Percentiles rank a stretch among this genome's conserved stretches.
Evolutionary conservation across 805 yeast genomes (phyloP).

Genomic region (Alloascoidea africana): DNA sequence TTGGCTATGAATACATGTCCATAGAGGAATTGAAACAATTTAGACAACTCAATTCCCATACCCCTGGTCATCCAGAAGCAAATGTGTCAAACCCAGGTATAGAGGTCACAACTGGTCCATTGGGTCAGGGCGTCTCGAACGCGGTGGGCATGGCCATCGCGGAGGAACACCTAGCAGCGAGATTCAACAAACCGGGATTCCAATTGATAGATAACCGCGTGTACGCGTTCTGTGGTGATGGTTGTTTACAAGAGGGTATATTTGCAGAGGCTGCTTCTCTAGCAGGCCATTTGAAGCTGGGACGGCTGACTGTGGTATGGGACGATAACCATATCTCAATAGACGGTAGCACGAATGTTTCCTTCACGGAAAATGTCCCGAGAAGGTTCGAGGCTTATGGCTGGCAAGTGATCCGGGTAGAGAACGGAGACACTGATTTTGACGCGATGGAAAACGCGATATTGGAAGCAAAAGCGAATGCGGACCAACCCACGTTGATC

Average conservation of each 20-base stretch:
- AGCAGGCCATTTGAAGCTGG: constrained; percentile 92
- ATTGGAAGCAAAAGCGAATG: background rate
- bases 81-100: constrained; percentile 66
- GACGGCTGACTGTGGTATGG: constrained; percentile 87
- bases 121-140: constrained; percentile 94
- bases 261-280: constrained; percentile 86
- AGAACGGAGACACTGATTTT: constrained; percentile 70
- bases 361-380: constrained; percentile 88
- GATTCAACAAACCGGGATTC: constrained; percentile 79
- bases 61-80: constrained; percentile 97
- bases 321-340: constrained; percentile 95
- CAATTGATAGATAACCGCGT: constrained; percentile 61
- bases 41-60: constrained; percentile 79
- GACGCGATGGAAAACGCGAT: constrained; percentile 53
- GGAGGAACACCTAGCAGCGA: constrained; percentile 81
- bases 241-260: constrained; percentile 97
- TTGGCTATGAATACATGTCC: constrained; percentile 63
- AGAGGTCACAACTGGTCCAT: constrained; percentile 97
- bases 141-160: constrained; percentile 97
- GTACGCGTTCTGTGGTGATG: constrained; percentile 84
- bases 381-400: constrained; percentile 84
- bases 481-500: constrained; percentile 22
- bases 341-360: constrained; percentile 80
- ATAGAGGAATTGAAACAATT: constrained; percentile 81
- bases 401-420: constrained; percentile 74